A percentile compares a stretch with the other conserved stretches of the same genome.
Conservation (phyloP, 768 basidiomycete genomes). For the Rhodotorula diobovata region DNA sequence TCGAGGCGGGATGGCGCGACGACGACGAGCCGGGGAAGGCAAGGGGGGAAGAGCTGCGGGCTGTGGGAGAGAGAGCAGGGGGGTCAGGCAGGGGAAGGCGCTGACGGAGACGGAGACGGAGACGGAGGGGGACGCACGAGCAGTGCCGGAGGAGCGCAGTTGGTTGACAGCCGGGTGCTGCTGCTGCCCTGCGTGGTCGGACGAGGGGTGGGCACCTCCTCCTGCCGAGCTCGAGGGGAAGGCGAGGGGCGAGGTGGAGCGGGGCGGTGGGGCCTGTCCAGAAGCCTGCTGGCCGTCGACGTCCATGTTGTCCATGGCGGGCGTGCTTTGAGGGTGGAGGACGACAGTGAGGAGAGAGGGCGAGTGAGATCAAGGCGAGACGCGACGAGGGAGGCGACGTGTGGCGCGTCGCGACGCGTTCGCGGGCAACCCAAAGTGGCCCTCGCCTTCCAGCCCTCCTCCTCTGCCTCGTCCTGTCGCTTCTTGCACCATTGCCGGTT, state of each 20-base stretch:
- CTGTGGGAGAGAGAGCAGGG: background rate
- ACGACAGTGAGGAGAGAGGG: too few relatives aligned
- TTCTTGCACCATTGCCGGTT: too few relatives aligned
- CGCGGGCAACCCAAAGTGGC: too few relatives aligned
- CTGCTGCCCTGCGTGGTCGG: conserved; percentile 4
- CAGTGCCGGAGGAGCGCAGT: conserved; percentile 3
- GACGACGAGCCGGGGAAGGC: conserved; percentile 49
- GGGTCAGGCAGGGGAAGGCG: conserved; percentile 13
- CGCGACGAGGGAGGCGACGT: too few relatives aligned
- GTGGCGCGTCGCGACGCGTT: too few relatives aligned
- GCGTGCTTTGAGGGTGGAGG: too few relatives aligned
- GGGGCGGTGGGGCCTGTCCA: background rate
- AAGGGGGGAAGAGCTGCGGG: conserved; percentile 46
- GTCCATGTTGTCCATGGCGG: conserved; percentile 4
- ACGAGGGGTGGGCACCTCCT: conserved; percentile 4
- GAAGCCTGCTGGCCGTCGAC: background rate
- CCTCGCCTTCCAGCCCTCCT: too few relatives aligned
- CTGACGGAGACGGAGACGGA: background rate
- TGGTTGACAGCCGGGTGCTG: conserved; percentile 5
- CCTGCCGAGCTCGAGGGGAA: conserved; percentile 28
- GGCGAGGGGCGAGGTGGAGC: conserved; percentile 32
- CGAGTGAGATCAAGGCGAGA: background rate
- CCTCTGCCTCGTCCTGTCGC: too few relatives aligned
- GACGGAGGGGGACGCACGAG: background rate
- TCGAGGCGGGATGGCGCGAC: conserved; percentile 16